A percentile compares a stretch with the other conserved stretches of the same genome.
Evolutionary conservation across 306 rosid species (phyloP).

Genomic region (Acmispon strigosus): DNA sequence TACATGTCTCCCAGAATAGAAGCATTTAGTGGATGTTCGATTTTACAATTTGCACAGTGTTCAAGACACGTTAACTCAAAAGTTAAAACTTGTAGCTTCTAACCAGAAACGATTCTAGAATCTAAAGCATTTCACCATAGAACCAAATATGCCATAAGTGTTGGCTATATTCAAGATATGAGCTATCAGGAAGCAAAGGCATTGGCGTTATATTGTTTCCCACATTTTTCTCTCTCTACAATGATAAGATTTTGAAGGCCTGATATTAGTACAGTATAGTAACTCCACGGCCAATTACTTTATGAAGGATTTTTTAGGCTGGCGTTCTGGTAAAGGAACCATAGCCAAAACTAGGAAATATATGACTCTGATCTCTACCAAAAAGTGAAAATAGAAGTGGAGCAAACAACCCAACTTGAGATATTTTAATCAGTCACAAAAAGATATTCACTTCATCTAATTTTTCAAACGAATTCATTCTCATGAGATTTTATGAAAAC

Average conservation of each 20-base stretch:
- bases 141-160: too few relatives aligned
- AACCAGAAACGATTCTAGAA: too few relatives aligned
- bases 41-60: too few relatives aligned
- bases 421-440: not conserved
- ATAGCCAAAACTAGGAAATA: not conserved
- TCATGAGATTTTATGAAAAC: not conserved
- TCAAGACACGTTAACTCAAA: too few relatives aligned
- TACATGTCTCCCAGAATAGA: not conserved
- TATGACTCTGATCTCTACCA: not conserved
- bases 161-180: too few relatives aligned
- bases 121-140: too few relatives aligned
- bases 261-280: not conserved
- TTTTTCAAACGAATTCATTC: constrained; percentile 3
- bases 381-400: not conserved
- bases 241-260: not conserved
- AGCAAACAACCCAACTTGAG: not conserved
- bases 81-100: too few relatives aligned
- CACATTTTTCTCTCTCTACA: not conserved
- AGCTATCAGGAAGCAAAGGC: not conserved
- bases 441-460: not conserved
- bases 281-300: not conserved
- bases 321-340: not conserved
- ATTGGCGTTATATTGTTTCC: not conserved
- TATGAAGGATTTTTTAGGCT: not conserved
- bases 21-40: not conserved